Percentiles rank a stretch among this genome's conserved stretches.
Conservation (phyloP, 2,329 filamentous ascomycete genomes). For the Ascocoryne sarcoides region DNA sequence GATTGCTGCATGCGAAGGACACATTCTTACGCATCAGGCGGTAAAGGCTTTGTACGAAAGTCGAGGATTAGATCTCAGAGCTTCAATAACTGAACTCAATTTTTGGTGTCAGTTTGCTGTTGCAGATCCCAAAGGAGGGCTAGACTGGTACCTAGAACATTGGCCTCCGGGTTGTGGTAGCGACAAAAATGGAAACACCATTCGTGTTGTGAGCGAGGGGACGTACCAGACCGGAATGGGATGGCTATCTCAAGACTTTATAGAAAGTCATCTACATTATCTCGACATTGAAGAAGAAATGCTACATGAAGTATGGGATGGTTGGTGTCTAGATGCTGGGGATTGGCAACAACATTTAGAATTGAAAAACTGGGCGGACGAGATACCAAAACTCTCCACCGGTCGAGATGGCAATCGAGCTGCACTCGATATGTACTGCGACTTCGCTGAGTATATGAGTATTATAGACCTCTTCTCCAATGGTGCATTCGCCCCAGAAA, state of each 20-base stretch:
- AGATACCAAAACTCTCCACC: constrained; percentile 15
- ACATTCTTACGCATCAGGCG: constrained; percentile 60
- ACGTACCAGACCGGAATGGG: constrained; percentile 78
- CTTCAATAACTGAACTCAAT: constrained; percentile 73
- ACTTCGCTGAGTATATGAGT: constrained; percentile 53
- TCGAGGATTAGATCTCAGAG: constrained; percentile 65
- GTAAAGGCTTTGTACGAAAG: constrained; percentile 62
- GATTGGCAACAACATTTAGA: constrained; percentile 43
- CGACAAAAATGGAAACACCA: constrained; percentile 55
- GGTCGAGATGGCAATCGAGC: constrained; percentile 20
- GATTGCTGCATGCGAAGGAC: constrained; percentile 81
- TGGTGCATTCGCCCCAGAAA: constrained; percentile 18
- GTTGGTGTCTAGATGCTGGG: constrained; percentile 57
- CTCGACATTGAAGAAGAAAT: constrained; percentile 51
- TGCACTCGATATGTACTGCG: constrained; percentile 42
- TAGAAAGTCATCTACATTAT: constrained; percentile 30
- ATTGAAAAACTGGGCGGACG: constrained; percentile 32
- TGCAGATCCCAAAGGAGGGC: constrained; percentile 76
- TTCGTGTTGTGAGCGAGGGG: constrained; percentile 72
- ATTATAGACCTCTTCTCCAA: constrained; percentile 49
- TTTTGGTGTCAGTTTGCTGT: constrained; percentile 97
- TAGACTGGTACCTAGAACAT: constrained; percentile 80
- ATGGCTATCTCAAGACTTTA: constrained; percentile 56
- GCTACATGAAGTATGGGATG: constrained; percentile 54
- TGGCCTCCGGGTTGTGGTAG: constrained; percentile 62